Conservation (phyloP, 2,329 filamentous ascomycete species). For the Fusarium sambucinum region DNA sequence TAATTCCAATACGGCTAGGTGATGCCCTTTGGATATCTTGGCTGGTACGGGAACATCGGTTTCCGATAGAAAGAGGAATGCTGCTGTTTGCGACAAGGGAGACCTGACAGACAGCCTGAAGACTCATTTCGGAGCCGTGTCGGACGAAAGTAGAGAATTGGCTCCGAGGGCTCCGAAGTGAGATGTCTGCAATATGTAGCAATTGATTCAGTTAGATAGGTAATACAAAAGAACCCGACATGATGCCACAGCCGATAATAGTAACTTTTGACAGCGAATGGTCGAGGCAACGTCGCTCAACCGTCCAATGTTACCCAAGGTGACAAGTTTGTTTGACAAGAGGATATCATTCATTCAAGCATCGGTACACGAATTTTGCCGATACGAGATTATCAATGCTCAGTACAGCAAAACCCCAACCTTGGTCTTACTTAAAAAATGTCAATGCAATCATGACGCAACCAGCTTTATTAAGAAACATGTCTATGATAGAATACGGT, state of each 20-base stretch:
- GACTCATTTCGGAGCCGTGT: slow-evolving; percentile 25
- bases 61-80: slow-evolving; percentile 64
- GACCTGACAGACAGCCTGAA: slow-evolving; percentile 59
- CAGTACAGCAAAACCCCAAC: not conserved
- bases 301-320: not conserved
- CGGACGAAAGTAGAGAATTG: not conserved
- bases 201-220: not conserved
- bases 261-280: slow-evolving; percentile 14
- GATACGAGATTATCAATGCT: slow-evolving; percentile 8
- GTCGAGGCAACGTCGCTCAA: not conserved
- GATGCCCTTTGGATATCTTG: slow-evolving; percentile 59
- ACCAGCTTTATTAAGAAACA: not conserved
- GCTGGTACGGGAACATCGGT: slow-evolving; percentile 51
- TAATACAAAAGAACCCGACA: not conserved
- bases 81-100: slow-evolving; percentile 64
- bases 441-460: slow-evolving; percentile 20
- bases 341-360: not conserved
- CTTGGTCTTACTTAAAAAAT: not conserved
- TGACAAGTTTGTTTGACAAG: slow-evolving; percentile 3
- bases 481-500: not conserved
- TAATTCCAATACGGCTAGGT: slow-evolving; percentile 58
- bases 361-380: not conserved
- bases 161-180: not conserved
- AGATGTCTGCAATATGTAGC: not conserved
- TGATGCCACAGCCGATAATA: not conserved